phyloP scores from a whole-genome alignment of 164 flowering plant genomes.

The Macadamia integrifolia region DNA sequence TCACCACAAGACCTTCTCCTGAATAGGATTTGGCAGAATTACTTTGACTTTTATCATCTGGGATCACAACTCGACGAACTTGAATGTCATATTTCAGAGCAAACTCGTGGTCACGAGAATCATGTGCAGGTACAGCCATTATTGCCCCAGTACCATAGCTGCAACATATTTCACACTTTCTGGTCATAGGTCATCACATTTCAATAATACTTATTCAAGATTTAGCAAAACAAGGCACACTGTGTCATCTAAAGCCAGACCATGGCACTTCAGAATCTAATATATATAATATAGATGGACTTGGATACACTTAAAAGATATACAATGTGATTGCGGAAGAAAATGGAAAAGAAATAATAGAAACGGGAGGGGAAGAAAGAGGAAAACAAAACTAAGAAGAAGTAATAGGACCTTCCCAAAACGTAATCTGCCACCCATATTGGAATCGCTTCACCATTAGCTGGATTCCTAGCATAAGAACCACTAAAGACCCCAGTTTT shows the following conservation, averaged over 20 bases:
- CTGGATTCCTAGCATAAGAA: slow-evolving; percentile 83
- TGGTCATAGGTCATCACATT: slow-evolving; percentile 1
- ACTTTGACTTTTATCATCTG: slow-evolving; percentile 33
- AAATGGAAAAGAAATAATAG: background rate
- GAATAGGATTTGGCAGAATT: slow-evolving; percentile 45
- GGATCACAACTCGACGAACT: slow-evolving; percentile 59
- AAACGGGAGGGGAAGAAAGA: background rate
- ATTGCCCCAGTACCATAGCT: slow-evolving; percentile 99
- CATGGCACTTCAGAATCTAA: background rate
- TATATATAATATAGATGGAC: background rate
- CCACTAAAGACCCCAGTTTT: slow-evolving; percentile 94
- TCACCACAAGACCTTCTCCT: slow-evolving; percentile 67
- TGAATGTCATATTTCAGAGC: slow-evolving; percentile 74
- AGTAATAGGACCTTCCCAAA: slow-evolving; percentile 61
- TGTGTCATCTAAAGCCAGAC: background rate
- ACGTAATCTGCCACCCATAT: slow-evolving; percentile 99
- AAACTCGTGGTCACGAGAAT: slow-evolving; percentile 84
- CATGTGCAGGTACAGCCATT: slow-evolving; percentile 99
- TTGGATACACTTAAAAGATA: background rate
- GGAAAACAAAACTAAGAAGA: background rate
- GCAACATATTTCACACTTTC: slow-evolving; percentile 11
- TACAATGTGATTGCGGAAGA: background rate
- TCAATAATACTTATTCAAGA: background rate
- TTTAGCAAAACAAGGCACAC: background rate
- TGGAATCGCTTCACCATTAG: slow-evolving; percentile 76